Evolutionary conservation across 139 green algal species (phyloP).

Genomic region (Tetraselmis striata): DNA sequence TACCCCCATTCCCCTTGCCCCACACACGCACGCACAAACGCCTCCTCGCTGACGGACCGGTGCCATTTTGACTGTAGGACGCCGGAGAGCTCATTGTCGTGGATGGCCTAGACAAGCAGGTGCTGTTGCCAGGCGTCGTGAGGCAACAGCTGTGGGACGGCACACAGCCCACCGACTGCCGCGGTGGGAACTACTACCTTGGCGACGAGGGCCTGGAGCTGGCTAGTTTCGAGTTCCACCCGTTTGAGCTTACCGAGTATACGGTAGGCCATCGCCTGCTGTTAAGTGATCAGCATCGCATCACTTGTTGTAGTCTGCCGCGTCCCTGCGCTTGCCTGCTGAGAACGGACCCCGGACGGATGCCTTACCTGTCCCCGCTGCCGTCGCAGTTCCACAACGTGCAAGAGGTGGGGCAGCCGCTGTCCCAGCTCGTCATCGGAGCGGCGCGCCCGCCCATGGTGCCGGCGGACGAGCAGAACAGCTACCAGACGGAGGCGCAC

Average conservation of each 20-base stretch:
- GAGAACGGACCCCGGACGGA: too few relatives aligned
- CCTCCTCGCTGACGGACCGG: too few relatives aligned
- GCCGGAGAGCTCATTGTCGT: not conserved
- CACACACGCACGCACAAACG: too few relatives aligned
- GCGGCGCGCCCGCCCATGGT: not conserved
- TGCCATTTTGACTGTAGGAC: too few relatives aligned
- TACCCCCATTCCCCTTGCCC: too few relatives aligned
- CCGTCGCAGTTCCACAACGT: not conserved
- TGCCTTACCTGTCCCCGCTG: not conserved
- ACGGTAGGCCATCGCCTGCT: not conserved
- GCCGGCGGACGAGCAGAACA: not conserved
- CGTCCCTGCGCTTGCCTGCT: too few relatives aligned
- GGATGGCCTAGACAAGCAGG: not conserved
- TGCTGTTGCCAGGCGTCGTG: not conserved
- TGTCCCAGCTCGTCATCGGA: not conserved
- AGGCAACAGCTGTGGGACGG: not conserved
- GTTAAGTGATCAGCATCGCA: too few relatives aligned
- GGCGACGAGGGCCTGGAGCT: not conserved
- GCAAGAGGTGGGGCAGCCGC: not conserved
- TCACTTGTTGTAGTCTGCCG: too few relatives aligned
- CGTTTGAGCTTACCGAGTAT: not conserved
- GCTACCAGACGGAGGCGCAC: not conserved
- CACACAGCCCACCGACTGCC: not conserved
- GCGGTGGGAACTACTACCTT: not conserved
- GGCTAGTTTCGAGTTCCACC: not conserved